Base-by-base conservation (phyloP, 2,329 filamentous ascomycete species). In the Talaromyces verruculosus region DNA sequence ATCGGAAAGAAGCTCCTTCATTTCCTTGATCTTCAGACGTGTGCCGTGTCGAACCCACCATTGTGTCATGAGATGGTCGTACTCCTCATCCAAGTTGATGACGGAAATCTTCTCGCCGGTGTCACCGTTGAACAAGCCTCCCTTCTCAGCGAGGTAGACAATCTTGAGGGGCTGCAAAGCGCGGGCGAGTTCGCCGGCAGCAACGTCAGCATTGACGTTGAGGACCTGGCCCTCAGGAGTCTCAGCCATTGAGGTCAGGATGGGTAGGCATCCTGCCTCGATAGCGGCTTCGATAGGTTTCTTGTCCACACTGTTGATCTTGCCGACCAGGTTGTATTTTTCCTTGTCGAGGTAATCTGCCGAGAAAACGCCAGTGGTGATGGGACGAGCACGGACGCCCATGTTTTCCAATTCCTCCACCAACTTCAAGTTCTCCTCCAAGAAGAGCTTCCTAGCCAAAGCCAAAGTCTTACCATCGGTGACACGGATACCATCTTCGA, bases 141-240 rank as follows among this genome's bases (percentile, higher is more conserved):
- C 95, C 85, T 98, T 98, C 82, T 99, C 95, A 5, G 93, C 96
- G n/a, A 98, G 85, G 78, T 97, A 99, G 67, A 99, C 93, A 68
- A 98, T 94, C 87, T 99, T 99, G 73, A 98, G 83, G 30, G 95
- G 95, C 80, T 98, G 89, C 63, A 99, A 84, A 65, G 91, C 88
- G 67, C 92, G 89, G 28, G 95, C 94, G 68, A 99, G 84, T 81
- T 97, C 94, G 70, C 93, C 93, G 35, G 95, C 95, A 41, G 94
- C 94, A 68, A 97, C 94, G 79, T 99, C 95, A 41, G 95, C 95
- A 75, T 99, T 99, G 77, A 99, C 95, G 75, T 99, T 99, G 69
- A 99, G 85, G 61, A 98, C 89, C 78, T 94, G 92, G 8, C 95
- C 95, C 69, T 97, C 93, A 57, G 89, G 85, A 25, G 91, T 93